A percentile compares a stretch with the other conserved stretches of the same genome.
These are phyloP conservation scores for Ilyonectria robusta DNA, from an alignment of 2,329 filamentous ascomycete genomes.

Conservation along the genomic window DNA sequence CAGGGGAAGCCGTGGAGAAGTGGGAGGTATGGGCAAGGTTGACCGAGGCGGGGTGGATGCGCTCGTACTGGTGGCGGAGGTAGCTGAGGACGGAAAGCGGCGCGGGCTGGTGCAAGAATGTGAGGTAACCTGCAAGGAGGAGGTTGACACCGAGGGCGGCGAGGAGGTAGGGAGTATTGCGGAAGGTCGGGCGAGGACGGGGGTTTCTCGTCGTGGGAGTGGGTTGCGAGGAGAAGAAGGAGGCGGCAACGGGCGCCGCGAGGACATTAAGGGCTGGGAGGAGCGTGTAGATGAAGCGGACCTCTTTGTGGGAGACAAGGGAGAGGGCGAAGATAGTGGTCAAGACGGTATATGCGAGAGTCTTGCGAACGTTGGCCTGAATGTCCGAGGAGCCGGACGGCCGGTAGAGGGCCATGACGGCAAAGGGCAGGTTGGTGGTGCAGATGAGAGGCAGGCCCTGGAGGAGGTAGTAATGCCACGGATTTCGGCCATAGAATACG, in stretches of 20 bases:
- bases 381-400: constrained; percentile 54
- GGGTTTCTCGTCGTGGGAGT: constrained; percentile 46
- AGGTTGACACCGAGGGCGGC: constrained; percentile 76
- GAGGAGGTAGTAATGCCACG: constrained; percentile 92
- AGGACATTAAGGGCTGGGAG: constrained; percentile 89
- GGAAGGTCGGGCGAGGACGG: constrained; percentile 53
- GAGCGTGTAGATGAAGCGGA: constrained; percentile 95
- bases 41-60: constrained; percentile 60
- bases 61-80: constrained; percentile 81
- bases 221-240: constrained; percentile 70
- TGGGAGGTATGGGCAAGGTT: constrained; percentile 38
- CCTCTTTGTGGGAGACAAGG: constrained; percentile 93
- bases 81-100: constrained; percentile 81
- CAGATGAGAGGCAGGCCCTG: constrained; percentile 91
- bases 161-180: constrained; percentile 70
- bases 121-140: constrained; percentile 80
- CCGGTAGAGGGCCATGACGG: constrained; percentile 73
- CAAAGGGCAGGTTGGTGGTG: constrained; percentile 86
- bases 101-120: constrained; percentile 84
- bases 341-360: constrained; percentile 70
- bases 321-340: constrained; percentile 77
- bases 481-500: constrained; percentile 92
- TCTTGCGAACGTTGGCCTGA: constrained; percentile 54
- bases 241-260: constrained; percentile 75
- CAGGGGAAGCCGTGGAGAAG: constrained; percentile 47